Evolutionary conservation across 495 filamentous ascomycete species (phyloP).

Genomic region (Aspergillus sclerotiicarbonarius): DNA sequence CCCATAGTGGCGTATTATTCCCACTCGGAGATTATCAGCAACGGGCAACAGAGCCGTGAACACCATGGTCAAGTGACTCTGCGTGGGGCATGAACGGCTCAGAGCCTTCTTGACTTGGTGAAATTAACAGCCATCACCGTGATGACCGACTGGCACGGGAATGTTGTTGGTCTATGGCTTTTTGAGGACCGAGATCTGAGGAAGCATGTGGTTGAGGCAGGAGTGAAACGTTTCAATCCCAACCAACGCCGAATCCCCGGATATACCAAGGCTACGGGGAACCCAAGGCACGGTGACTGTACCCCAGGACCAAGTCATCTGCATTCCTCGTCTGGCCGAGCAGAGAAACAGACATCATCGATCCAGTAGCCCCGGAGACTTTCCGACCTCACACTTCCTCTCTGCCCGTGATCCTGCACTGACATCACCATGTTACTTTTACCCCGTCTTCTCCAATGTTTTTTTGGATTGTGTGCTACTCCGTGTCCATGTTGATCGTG

Average conservation of each 20-base stretch:
- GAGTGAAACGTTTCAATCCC: neutral
- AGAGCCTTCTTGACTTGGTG: neutral
- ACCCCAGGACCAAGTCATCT: neutral
- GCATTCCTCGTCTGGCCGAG: neutral
- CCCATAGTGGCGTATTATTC: no score
- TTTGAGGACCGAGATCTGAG: neutral
- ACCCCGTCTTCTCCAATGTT: conserved; percentile 19
- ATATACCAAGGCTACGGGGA: neutral
- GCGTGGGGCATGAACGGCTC: neutral
- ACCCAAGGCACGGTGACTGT: neutral
- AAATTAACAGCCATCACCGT: neutral
- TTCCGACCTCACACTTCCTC: neutral
- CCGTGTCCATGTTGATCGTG: conserved; percentile 29
- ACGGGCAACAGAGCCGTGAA: neutral
- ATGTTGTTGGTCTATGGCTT: neutral
- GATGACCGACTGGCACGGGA: neutral
- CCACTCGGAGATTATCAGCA: neutral
- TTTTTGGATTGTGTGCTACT: conserved; percentile 26
- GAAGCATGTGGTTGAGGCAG: neutral
- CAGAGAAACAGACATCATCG: neutral
- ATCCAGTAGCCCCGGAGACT: neutral
- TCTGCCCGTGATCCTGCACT: neutral
- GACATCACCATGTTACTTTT: neutral
- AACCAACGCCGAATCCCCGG: neutral
- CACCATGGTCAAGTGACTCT: neutral